Percentiles rank a stretch among this genome's conserved stretches.
These are phyloP conservation scores for Nyctanthes arbortristis DNA, from an alignment of 257 asterid genomes.

Conservation along the genomic window DNA sequence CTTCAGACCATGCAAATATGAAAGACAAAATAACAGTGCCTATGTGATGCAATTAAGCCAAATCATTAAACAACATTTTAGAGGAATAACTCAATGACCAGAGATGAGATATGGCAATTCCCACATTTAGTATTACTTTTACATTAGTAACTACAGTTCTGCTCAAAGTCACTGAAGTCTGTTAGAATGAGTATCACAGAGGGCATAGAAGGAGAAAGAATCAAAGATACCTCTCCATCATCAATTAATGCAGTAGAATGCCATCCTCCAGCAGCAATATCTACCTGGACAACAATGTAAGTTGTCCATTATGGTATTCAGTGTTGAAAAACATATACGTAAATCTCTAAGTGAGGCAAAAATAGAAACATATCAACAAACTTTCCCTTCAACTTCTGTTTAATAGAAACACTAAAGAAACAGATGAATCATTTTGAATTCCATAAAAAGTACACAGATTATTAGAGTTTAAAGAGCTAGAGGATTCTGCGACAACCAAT, in stretches of 20 bases:
- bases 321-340: constrained; percentile 14
- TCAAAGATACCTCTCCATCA: constrained; percentile 77
- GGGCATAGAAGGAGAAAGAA: constrained; percentile 7
- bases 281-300: constrained; percentile 60
- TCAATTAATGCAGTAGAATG: constrained; percentile 95
- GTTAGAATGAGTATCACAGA: constrained; percentile 1
- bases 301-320: constrained; percentile 7
- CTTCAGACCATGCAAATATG: not conserved
- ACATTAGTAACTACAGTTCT: not conserved
- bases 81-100: not conserved
- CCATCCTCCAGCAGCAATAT: constrained; percentile 99
- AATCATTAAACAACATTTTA: constrained; percentile 5
- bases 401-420: not conserved
- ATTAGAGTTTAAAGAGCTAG: not conserved
- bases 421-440: not conserved
- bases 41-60: constrained; percentile 11
- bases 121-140: constrained; percentile 1
- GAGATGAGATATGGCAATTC: not conserved
- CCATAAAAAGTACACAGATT: not conserved
- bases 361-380: not conserved
- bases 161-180: not conserved
- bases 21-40: not conserved
- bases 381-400: not conserved
- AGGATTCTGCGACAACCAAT: not conserved
- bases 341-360: not conserved